Conservation (phyloP, 371 early-diverging fungal genomes). For the Apophysomyces variabilis region DNA sequence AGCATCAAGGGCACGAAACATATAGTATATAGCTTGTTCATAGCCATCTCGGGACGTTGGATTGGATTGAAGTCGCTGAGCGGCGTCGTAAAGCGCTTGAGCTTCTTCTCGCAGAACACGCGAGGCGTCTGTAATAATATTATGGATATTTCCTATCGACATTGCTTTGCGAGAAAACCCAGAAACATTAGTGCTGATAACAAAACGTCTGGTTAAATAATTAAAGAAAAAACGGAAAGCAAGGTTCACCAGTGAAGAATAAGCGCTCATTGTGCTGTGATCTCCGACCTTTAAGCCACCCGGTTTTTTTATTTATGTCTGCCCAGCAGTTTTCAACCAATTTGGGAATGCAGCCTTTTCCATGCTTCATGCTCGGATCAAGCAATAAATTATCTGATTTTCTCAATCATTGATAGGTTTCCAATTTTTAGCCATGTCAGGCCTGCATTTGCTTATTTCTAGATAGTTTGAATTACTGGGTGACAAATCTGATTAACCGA, state of each 20-base stretch:
- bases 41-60: conserved; percentile 36
- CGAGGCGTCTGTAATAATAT: not conserved
- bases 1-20: conserved; percentile 38
- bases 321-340: no score
- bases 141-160: conserved; percentile 3
- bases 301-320: not conserved
- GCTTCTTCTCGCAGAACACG: conserved; percentile 30
- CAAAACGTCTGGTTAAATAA: not conserved
- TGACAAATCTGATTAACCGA: conserved; percentile 7
- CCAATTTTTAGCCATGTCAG: not conserved
- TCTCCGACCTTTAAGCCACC: conserved; percentile 6
- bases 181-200: conserved; percentile 2
- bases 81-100: conserved; percentile 36
- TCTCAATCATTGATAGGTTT: not conserved
- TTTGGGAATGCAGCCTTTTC: not conserved
- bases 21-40: conserved; percentile 41
- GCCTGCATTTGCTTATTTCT: not conserved
- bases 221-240: not conserved
- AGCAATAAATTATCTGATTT: not conserved
- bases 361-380: not conserved
- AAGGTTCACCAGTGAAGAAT: not conserved
- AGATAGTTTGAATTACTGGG: not conserved
- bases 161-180: not conserved
- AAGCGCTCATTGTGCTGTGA: not conserved
- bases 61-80: conserved; percentile 34